Percentiles rank a stretch among this genome's conserved stretches.
phyloP scores from a whole-genome alignment of 805 yeast genomes.

The Pichia ethanolica region DNA sequence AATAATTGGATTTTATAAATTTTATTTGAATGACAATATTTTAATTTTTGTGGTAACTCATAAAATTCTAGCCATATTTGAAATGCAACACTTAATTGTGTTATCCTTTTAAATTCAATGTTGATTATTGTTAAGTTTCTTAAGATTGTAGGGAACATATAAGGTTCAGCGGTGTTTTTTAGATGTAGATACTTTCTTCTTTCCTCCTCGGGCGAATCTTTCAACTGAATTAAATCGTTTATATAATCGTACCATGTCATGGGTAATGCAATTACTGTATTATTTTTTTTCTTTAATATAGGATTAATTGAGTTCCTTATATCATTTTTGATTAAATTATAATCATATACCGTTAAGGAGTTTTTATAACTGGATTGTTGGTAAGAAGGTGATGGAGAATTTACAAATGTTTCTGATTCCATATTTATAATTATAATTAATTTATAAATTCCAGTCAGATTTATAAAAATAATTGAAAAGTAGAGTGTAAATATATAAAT shows the following conservation, averaged over 20 bases:
- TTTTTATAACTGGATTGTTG: too few relatives aligned
- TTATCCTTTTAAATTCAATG: not conserved
- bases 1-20: not conserved
- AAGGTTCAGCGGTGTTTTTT: not conserved
- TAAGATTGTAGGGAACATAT: not conserved
- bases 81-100: not conserved
- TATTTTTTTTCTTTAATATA: not conserved
- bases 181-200: not conserved
- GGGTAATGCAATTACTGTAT: not conserved
- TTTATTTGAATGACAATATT: not conserved
- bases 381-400: too few relatives aligned
- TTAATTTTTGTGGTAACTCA: not conserved
- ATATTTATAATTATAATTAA: too few relatives aligned
- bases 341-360: too few relatives aligned
- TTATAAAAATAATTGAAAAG: too few relatives aligned
- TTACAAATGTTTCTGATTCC: too few relatives aligned
- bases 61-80: constrained; percentile 1
- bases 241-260: not conserved
- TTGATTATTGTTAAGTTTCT: not conserved
- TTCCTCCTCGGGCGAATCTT: not conserved
- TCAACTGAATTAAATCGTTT: not conserved
- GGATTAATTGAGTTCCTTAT: not conserved
- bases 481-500: too few relatives aligned
- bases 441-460: too few relatives aligned
- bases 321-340: not conserved